Base-by-base conservation (phyloP, 495 filamentous ascomycete genomes). In the Hypoxylon cercidicola region DNA sequence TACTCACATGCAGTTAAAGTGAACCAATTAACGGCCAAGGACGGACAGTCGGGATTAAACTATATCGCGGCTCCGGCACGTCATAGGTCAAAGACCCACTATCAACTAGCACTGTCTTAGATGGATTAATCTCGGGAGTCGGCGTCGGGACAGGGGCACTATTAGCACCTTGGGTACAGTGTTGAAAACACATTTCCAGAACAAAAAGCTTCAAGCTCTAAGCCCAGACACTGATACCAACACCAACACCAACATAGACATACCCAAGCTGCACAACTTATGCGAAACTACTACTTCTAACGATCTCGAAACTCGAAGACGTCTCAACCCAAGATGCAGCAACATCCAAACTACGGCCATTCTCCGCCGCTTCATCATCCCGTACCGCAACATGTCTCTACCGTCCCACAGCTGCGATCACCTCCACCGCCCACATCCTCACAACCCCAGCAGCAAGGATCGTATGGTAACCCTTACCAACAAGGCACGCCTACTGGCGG, bases 341-440 rank as follows among this genome's bases (percentile, higher is more conserved):
- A 93, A 73, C 80, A 85, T 63, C 82, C 85, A 46, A 96, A 93
- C 79, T 88, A 86, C 40, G 89, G 91, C 56, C 90, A 92, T 68
- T 97, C 95, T 64, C 95, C 95, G 71, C 96, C 95, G 40, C 89
- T 99, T 62, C 95, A 99, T 79, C 95, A 99, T 76, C 95, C 95
- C 23, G 93, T 98, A 44, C 96, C 96, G 44, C 96, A 98, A 73
- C 96, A 98, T 84, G 93, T 98, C 55, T 97, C 96, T 66, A 96
- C 93, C 48, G 96, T 99, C 47, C 95, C 95, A n/a, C 93, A 97
- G 80, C 90, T 99, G 77, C 90, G 96, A 80, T 98, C 95, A 53
- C 95, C 95, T 34, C 95, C 95, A 30, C 95, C 92, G 41, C 94
- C 90, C 1, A 80, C 75, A 15, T 76, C 82, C 54, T 84, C 90